Evolutionary conservation across 352 stramenopile genomes (phyloP).

Genomic region (Phytopythium sindhum): DNA sequence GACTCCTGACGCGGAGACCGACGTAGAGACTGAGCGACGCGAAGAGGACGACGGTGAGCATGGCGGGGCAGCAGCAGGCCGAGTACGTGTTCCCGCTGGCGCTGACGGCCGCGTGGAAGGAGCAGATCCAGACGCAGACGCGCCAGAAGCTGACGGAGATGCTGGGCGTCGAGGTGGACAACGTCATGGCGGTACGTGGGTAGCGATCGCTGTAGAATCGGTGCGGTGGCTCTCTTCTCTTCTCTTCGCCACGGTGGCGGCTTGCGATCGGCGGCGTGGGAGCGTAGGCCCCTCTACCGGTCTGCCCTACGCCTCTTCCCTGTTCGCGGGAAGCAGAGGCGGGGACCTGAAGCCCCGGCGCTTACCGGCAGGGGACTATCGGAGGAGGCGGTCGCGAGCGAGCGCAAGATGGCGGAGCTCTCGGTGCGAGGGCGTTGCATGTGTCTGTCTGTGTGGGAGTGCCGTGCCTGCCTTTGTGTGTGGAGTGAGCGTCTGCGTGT

Average conservation of each 20-base stretch:
- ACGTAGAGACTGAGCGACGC: too few relatives aligned
- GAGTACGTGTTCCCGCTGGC: conserved; percentile 60
- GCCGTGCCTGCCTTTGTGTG: neutral
- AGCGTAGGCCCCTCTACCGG: neutral
- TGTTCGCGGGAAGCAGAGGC: neutral
- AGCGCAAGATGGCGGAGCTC: too few relatives aligned
- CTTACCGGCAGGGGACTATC: too few relatives aligned
- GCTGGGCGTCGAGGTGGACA: conserved; percentile 80
- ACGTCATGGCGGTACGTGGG: conserved; percentile 82
- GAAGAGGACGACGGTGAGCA: conserved; percentile 2
- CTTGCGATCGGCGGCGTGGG: neutral
- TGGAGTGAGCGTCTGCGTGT: neutral
- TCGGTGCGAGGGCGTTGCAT: neutral
- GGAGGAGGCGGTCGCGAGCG: too few relatives aligned
- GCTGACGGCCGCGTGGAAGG: conserved; percentile 57
- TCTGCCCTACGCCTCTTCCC: neutral
- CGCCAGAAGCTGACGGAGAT: conserved; percentile 68
- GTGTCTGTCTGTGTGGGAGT: neutral
- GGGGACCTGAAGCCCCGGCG: too few relatives aligned
- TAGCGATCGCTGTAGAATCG: conserved; percentile 2
- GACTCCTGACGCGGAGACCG: too few relatives aligned
- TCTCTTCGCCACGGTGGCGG: neutral
- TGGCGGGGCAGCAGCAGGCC: conserved; percentile 6
- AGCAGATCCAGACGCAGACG: conserved; percentile 45
- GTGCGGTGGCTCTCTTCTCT: conserved; percentile 4